phyloP scores from a whole-genome alignment of 345 rosid genomes.

The Hirschfeldia incana region DNA sequence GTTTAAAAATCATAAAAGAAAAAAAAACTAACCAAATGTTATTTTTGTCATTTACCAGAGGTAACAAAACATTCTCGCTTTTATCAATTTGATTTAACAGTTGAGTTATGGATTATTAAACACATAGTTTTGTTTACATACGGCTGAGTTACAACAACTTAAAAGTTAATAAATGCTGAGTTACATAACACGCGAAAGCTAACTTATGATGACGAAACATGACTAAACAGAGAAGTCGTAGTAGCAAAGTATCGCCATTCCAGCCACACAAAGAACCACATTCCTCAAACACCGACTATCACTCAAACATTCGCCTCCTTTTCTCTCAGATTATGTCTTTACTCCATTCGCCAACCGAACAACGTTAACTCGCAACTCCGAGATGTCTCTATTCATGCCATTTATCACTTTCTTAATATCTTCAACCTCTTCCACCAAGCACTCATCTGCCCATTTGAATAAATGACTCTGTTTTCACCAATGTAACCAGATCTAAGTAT shows the following conservation, averaged over 20 bases:
- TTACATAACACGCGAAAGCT: neutral
- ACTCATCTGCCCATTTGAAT: neutral
- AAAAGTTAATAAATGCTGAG: neutral
- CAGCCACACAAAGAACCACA: neutral
- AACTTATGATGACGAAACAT: neutral
- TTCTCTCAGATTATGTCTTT: neutral
- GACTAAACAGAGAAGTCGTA: neutral
- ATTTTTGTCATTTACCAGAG: neutral
- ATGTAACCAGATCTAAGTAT: neutral
- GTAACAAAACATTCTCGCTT: neutral
- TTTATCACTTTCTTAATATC: neutral
- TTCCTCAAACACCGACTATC: neutral
- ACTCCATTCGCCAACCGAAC: neutral
- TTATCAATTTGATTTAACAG: neutral
- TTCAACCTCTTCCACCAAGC: neutral
- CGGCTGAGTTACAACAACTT: neutral
- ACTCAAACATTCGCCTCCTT: neutral
- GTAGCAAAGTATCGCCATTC: neutral
- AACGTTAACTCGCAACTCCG: neutral
- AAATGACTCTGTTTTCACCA: neutral
- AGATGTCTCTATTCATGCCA: neutral
- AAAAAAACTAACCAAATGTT: too few species aligned
- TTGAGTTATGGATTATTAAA: neutral
- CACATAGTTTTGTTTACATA: neutral
- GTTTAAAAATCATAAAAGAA: too few species aligned